Percentiles rank a stretch among this genome's conserved stretches.
Conservation (phyloP, 768 basidiomycete genomes). For the Paxillus rubicundulus region DNA sequence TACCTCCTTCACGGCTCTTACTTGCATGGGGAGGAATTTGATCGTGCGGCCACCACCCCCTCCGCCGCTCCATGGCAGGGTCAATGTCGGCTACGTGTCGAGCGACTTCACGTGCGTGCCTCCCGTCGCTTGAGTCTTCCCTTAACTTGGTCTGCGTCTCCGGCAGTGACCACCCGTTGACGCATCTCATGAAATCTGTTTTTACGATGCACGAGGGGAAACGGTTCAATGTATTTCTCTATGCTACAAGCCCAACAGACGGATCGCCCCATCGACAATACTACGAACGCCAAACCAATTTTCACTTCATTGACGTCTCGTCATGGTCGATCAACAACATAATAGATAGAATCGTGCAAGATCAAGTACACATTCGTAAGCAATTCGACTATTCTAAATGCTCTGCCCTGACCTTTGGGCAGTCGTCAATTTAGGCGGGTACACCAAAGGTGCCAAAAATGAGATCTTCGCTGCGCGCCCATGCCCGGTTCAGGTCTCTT, state of each 20-base stretch:
- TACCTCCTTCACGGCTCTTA: constrained; percentile 41
- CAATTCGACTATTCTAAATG: constrained; percentile 1
- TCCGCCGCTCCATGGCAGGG: constrained; percentile 37
- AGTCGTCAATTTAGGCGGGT: constrained; percentile 49
- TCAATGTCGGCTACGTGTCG: constrained; percentile 50
- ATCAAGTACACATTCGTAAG: constrained; percentile 48
- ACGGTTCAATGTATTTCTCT: constrained; percentile 43
- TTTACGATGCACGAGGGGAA: constrained; percentile 42
- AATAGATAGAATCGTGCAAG: constrained; percentile 37
- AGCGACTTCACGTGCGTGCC: constrained; percentile 43
- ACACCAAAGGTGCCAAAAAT: constrained; percentile 51
- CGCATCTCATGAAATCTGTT: constrained; percentile 52
- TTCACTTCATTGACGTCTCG: constrained; percentile 43
- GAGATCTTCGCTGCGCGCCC: constrained; percentile 51
- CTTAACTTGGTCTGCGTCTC: not conserved
- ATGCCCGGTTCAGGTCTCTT: constrained; percentile 46
- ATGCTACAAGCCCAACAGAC: constrained; percentile 49
- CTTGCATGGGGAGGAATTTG: constrained; percentile 26
- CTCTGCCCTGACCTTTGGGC: not conserved
- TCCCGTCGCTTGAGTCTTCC: not conserved
- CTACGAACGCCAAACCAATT: constrained; percentile 39
- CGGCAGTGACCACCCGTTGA: constrained; percentile 47
- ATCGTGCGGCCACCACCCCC: constrained; percentile 41
- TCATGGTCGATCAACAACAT: constrained; percentile 35
- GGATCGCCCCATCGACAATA: constrained; percentile 41